Base-by-base conservation (phyloP, 345 rosid species). In the Acer yangbiense region DNA sequence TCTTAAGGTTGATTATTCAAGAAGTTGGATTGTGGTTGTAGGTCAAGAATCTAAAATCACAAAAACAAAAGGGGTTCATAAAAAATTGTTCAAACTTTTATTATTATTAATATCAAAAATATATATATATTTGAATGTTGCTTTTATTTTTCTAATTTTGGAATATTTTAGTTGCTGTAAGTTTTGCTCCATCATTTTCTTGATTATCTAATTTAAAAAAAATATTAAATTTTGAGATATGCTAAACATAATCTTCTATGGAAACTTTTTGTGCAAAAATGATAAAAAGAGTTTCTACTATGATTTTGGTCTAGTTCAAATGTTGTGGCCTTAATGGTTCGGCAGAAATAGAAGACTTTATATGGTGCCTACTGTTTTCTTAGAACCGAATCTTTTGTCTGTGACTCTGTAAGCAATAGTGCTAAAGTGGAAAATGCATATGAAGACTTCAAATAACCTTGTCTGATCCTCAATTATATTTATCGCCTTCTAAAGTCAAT, bases 371-470 rank as follows among this genome's bases (percentile, higher is more conserved):
- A 39, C 8, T 60, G 43, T 65, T 60, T 3, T 72, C 41, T 55
- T 52, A 10, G 21, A 21, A 41, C 13, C 52, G 62, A 58, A 39
- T 39, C 52, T 54, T 6, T 27, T 46, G 25, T 21, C 61, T 74
- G 43, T 25, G 17, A 43, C 18, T 21, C 61, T 74, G 23, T 25
- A 25, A 43, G 11, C 23, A 20, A 32, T 70, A 48, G n/a, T 13
- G 60, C 52, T 52, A 6, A 50, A 62, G 16, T 41, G 32, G 54
- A 74, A 68, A 68, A 48, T 52, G 11, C 58, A 25, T 50, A 10
- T 72, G 21, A 27, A 13, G 80, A 77, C 29, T 66, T 58, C 16
- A 52, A 65, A 17, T 20, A 60, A 27, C 55, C 50, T 73, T 73
- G 13, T 32, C 32, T 4, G 18, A 20, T 62, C 41, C 21, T 20